These are phyloP conservation scores for Tuber borchii DNA, from an alignment of 495 filamentous ascomycete genomes.

Conservation along the genomic window DNA sequence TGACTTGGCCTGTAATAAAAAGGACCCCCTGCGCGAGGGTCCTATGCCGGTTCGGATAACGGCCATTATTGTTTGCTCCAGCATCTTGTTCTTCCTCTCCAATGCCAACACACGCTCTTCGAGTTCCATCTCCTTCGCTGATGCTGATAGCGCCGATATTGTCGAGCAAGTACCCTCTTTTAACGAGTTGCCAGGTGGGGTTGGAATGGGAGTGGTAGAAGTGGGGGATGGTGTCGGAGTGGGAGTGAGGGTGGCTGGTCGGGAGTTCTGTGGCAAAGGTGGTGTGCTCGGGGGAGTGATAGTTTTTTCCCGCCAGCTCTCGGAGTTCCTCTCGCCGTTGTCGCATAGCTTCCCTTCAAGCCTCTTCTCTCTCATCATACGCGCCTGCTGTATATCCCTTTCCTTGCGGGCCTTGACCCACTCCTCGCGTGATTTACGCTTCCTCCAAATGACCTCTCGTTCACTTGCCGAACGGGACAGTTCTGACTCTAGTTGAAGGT, in stretches of 20 bases:
- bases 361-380: constrained; percentile 26
- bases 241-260: constrained; percentile 9
- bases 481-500: constrained; percentile 10
- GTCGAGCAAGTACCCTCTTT: constrained; percentile 4
- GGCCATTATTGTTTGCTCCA: constrained; percentile 43
- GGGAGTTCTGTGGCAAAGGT: constrained; percentile 15
- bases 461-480: constrained; percentile 10
- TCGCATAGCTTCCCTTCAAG: not conserved
- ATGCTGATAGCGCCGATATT: not conserved
- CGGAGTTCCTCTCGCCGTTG: constrained; percentile 11
- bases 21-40: constrained; percentile 25
- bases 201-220: not conserved
- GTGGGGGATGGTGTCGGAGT: not conserved
- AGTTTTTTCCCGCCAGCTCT: constrained; percentile 3
- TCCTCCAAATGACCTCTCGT: constrained; percentile 19
- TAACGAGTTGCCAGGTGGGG: not conserved
- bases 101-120: constrained; percentile 37
- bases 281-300: not conserved
- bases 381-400: constrained; percentile 34
- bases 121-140: constrained; percentile 38
- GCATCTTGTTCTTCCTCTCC: constrained; percentile 43
- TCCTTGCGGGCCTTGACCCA: constrained; percentile 38
- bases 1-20: constrained; percentile 36
- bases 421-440: constrained; percentile 29
- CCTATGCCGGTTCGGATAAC: constrained; percentile 40